phyloP scores from a whole-genome alignment of 768 basidiomycete species.

The Lactarius indigo region DNA sequence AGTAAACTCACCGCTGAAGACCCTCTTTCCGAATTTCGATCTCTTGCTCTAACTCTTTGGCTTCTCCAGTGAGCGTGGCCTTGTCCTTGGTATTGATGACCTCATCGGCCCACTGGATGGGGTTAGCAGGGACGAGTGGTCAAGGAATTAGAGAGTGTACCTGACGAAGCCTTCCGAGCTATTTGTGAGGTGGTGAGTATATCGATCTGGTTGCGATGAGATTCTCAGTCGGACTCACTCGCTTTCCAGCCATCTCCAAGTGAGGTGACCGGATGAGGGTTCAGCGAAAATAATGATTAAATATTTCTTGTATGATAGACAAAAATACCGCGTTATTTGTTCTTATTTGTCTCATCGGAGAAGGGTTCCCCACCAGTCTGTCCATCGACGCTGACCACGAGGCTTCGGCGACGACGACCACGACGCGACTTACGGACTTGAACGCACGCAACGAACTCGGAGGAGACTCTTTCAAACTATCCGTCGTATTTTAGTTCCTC shows the following conservation, averaged over 20 bases:
- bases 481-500: background rate
- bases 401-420: constrained; percentile 4
- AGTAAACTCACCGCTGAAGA: constrained; percentile 55
- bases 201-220: background rate
- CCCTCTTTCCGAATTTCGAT: constrained; percentile 78
- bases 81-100: constrained; percentile 83
- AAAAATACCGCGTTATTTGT: constrained; percentile 19
- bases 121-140: background rate
- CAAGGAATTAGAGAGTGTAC: constrained; percentile 36
- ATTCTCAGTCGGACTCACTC: constrained; percentile 1
- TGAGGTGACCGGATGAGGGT: background rate
- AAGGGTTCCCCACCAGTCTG: background rate
- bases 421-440: constrained; percentile 6
- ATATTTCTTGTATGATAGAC: background rate
- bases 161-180: constrained; percentile 80
- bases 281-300: background rate
- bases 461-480: background rate
- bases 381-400: background rate
- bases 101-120: constrained; percentile 78
- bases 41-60: constrained; percentile 77
- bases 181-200: background rate
- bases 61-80: constrained; percentile 72
- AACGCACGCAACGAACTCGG: background rate
- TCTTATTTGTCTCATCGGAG: background rate
- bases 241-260: constrained; percentile 16